These are phyloP conservation scores for Protomyces inundatus DNA, from an alignment of 1,139 yeast genomes.

Conservation along the genomic window DNA sequence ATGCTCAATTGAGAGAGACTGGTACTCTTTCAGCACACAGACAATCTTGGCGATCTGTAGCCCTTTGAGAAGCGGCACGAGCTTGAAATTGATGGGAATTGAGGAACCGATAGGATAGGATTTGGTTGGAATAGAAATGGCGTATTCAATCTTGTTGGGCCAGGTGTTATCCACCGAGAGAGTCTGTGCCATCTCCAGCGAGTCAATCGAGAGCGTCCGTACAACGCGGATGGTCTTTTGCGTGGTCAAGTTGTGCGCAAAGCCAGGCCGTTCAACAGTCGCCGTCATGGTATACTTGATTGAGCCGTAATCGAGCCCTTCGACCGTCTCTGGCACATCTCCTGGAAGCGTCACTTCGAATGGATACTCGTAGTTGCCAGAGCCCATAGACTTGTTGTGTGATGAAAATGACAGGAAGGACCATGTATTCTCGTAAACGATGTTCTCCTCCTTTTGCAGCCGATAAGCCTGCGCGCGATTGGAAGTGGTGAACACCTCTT, in stretches of 20 bases:
- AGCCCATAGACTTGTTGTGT: conserved; percentile 33
- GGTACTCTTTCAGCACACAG: conserved; percentile 61
- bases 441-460: conserved; percentile 51
- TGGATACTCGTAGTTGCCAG: conserved; percentile 86
- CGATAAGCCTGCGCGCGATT: conserved; percentile 19
- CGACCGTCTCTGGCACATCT: conserved; percentile 76
- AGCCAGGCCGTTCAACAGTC: conserved; percentile 74
- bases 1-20: conserved; percentile 55
- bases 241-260: conserved; percentile 58
- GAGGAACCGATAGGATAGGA: conserved; percentile 87
- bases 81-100: conserved; percentile 60
- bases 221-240: conserved; percentile 73
- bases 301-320: conserved; percentile 81
- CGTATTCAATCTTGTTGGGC: conserved; percentile 91
- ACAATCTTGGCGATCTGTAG: conserved; percentile 66
- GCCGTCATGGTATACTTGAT: conserved; percentile 76
- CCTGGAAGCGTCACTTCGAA: conserved; percentile 85
- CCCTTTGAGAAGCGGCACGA: conserved; percentile 81
- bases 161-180: conserved; percentile 92
- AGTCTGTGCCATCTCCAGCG: conserved; percentile 83
- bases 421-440: conserved; percentile 73
- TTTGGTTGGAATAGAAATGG: conserved; percentile 76
- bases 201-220: conserved; percentile 83
- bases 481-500: conserved; percentile 6
- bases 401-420: conserved; percentile 53